Evolutionary conservation across 169 alveolate species (phyloP).

Genomic region (Plasmodium ovale): DNA sequence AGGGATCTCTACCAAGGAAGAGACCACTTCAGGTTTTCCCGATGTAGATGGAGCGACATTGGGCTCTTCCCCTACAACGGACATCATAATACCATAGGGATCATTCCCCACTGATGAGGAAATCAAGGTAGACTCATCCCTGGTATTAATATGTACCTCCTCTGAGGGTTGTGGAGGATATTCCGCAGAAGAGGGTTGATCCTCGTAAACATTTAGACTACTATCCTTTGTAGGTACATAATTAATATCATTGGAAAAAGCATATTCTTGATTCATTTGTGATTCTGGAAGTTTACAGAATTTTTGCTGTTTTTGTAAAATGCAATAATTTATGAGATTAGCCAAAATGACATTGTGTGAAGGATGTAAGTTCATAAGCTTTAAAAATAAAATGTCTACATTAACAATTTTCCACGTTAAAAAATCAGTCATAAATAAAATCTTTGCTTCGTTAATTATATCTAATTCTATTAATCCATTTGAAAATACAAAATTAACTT

Average conservation of each 20-base stretch:
- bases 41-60: no score
- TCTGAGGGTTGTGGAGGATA: no score
- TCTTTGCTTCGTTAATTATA: slow-evolving; percentile 35
- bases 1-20: no score
- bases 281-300: background rate
- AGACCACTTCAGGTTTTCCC: no score
- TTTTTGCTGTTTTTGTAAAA: slow-evolving; percentile 13
- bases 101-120: background rate
- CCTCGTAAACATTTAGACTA: background rate
- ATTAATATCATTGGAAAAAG: background rate
- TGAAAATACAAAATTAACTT: slow-evolving; percentile 38
- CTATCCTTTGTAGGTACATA: background rate
- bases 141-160: background rate
- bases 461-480: slow-evolving; percentile 53
- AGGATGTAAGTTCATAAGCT: slow-evolving; percentile 11
- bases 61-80: no score
- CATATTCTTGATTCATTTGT: background rate
- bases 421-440: slow-evolving; percentile 45
- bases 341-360: slow-evolving; percentile 26
- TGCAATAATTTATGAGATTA: slow-evolving; percentile 11
- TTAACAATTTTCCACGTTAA: slow-evolving; percentile 28
- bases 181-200: no score
- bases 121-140: background rate
- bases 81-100: no score
- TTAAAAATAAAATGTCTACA: slow-evolving; percentile 20